Percentiles rank a stretch among this genome's conserved stretches.
Evolutionary conservation across 257 asterid species (phyloP).

Genomic region (Coffea eugenioides): DNA sequence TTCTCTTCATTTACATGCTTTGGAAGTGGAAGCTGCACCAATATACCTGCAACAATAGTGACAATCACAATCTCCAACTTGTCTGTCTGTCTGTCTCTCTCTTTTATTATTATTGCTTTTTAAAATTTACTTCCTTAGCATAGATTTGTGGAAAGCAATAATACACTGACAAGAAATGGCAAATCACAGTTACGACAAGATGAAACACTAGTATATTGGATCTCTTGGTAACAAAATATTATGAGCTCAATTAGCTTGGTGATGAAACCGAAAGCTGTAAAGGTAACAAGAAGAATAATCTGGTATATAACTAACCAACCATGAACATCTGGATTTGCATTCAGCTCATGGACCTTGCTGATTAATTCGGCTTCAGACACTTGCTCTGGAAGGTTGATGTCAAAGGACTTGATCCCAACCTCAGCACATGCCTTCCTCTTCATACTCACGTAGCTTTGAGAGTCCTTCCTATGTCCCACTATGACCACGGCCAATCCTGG

Average conservation of each 20-base stretch:
- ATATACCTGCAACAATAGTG: slow-evolving; percentile 56
- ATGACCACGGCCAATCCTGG: slow-evolving; percentile 96
- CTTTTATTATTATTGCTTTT: no score
- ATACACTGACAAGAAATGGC: not conserved
- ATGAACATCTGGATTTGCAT: slow-evolving; percentile 83
- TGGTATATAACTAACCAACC: slow-evolving; percentile 49
- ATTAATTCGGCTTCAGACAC: slow-evolving; percentile 75
- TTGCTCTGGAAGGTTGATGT: slow-evolving; percentile 81
- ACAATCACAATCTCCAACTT: not conserved
- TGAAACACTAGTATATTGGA: not conserved
- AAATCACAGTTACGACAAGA: not conserved
- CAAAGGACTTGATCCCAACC: slow-evolving; percentile 78
- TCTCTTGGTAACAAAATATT: not conserved
- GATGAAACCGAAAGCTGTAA: not conserved
- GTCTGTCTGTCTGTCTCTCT: not conserved
- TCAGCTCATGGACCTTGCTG: slow-evolving; percentile 72
- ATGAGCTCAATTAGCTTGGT: no score
- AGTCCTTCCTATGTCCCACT: slow-evolving; percentile 87
- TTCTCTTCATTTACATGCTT: slow-evolving; percentile 90
- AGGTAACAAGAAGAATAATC: not conserved
- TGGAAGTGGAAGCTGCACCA: slow-evolving; percentile 95
- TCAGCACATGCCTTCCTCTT: slow-evolving; percentile 95
- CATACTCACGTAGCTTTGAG: slow-evolving; percentile 91
- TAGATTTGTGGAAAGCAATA: not conserved
- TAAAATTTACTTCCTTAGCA: not conserved